Conservation (phyloP, 208 protist species). For the Acanthamoeba castellanii region DNA sequence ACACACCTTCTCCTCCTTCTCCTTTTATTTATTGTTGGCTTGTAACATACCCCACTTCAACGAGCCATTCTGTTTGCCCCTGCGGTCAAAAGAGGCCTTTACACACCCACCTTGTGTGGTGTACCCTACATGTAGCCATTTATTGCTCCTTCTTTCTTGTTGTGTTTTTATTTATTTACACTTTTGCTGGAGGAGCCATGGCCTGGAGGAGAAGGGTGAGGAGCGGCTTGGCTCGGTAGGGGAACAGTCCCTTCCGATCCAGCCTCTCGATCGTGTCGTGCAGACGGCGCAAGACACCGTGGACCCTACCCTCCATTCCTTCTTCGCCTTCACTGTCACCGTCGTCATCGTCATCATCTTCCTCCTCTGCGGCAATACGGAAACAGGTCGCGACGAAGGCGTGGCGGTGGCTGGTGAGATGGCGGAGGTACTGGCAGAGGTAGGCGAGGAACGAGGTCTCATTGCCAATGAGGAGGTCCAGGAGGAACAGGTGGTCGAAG, state of each 20-base stretch:
- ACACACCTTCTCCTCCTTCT: neutral
- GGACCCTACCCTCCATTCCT: neutral
- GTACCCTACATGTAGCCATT: no score
- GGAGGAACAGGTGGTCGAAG: conserved; percentile 1
- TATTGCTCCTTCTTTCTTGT: neutral
- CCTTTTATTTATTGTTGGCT: conserved; percentile 12
- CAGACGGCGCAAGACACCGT: neutral
- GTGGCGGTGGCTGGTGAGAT: neutral
- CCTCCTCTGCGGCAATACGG: neutral
- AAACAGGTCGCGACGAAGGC: neutral
- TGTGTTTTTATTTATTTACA: no score
- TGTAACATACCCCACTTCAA: neutral
- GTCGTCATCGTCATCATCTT: neutral
- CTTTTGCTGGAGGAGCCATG: no score
- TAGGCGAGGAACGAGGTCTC: conserved; percentile 40
- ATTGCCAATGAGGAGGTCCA: conserved; percentile 28
- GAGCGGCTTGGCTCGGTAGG: conserved; percentile 6
- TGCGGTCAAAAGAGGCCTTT: no score
- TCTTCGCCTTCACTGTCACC: neutral
- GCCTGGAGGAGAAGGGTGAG: neutral
- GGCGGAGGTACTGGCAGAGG: neutral
- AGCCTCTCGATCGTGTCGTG: neutral
- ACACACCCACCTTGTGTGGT: no score
- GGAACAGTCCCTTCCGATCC: neutral
- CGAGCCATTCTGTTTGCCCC: neutral